Evolutionary conservation across 1,284 basidiomycete genomes (phyloP), one percentile per base, ranked within the genome.

Genomic region (Ceratobasidium sp.): DNA sequence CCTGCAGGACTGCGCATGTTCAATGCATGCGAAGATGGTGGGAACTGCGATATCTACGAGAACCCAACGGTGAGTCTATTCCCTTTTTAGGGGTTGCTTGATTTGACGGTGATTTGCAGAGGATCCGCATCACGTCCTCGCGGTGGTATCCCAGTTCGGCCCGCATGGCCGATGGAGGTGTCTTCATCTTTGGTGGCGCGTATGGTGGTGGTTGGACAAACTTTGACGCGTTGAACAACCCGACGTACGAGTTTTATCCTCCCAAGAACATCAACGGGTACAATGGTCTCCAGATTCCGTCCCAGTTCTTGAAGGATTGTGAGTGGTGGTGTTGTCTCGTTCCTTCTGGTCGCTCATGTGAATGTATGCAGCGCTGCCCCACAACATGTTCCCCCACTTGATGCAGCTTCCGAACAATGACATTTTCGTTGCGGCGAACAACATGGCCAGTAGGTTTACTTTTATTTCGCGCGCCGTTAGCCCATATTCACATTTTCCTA

Each of bases 171-270:
- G 93, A 96, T 80, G 94, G 94, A 18, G 94, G 92, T 79, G 90
- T 89, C 8, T 92, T 95, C 88, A 92, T 96, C 77, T 87, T 94
- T 59, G 94, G 94, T 1, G 94, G 94, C 35, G 92, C 93, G 10
- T 90, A 88, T 80, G 91, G 90, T 81, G 93, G 93, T 3, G 93
- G 10, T 16, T 95, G 93, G 91, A 93, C 93, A 80, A 94, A 94
- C 82, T 94, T 93, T 77, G 87, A 86, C n/a, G 92, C 91, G 1
- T 89, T 89, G 78, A 94, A 94, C 85, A 95, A 94, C 82, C 94
- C 94, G 16, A 93, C 93, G 0, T 85, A 93, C 80, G 94, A 95
- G 83, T 95, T 89, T 84, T 95, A 88, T 83, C 94, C 94, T 52
- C 91, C 93, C 0, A 94, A 94, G 83, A 86, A 88, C 77, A 90